These are phyloP conservation scores for Thelonectria blattea DNA, from an alignment of 2,329 filamentous ascomycete genomes.

Conservation along the genomic window DNA sequence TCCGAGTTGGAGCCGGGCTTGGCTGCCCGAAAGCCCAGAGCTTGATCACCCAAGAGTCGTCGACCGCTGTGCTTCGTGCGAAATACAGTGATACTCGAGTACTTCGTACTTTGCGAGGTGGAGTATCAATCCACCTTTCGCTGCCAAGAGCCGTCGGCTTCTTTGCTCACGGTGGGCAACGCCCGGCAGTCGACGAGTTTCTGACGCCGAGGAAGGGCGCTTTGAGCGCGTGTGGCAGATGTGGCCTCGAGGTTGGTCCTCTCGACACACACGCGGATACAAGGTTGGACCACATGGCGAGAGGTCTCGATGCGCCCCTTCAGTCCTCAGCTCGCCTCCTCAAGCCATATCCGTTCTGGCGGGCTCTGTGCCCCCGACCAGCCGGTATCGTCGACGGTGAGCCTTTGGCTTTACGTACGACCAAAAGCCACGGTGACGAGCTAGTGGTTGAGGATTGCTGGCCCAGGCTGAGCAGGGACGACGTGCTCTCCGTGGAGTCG, in stretches of 20 bases:
- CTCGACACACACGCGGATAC: neutral
- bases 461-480: neutral
- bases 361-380: slow-evolving; percentile 10
- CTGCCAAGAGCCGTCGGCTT: slow-evolving; percentile 13
- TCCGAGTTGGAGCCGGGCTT: neutral
- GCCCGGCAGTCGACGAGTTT: slow-evolving; percentile 4
- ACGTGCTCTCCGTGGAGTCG: slow-evolving; percentile 1
- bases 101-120: neutral
- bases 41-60: slow-evolving; percentile 4
- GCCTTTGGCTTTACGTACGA: slow-evolving; percentile 8
- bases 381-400: slow-evolving; percentile 2
- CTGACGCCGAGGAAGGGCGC: neutral
- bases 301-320: neutral
- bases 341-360: neutral
- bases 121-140: slow-evolving; percentile 8
- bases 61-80: neutral
- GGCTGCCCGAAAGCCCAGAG: neutral
- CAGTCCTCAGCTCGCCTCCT: neutral
- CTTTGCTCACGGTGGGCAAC: slow-evolving; percentile 6
- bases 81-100: neutral
- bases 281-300: neutral
- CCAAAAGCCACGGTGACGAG: slow-evolving; percentile 2
- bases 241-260: slow-evolving; percentile 1
- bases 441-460: slow-evolving; percentile 8
- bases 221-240: too few relatives aligned